Evolutionary conservation across 176 grass and related monocot species (phyloP).

Genomic region (Carex parvula): DNA sequence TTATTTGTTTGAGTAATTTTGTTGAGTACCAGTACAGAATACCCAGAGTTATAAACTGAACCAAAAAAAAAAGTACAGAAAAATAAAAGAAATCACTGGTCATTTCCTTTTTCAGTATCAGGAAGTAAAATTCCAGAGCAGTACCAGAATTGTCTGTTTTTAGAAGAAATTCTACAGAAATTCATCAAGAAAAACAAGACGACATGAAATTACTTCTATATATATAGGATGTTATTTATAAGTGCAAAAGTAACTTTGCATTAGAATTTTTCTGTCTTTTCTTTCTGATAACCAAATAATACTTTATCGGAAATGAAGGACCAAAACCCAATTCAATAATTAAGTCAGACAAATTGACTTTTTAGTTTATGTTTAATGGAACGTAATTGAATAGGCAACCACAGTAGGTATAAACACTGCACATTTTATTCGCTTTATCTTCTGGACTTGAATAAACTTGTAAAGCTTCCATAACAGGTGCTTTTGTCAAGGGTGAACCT

Average conservation of each 20-base stretch:
- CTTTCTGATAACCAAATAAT: background rate
- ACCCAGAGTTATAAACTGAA: background rate
- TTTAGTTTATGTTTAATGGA: background rate
- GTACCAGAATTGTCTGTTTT: background rate
- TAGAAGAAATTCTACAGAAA: background rate
- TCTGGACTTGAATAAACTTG: background rate
- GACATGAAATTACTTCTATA: background rate
- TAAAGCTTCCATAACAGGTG: slow-evolving; percentile 35
- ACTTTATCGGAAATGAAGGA: background rate
- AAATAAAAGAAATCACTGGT: background rate
- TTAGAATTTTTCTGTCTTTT: background rate
- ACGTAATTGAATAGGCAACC: background rate
- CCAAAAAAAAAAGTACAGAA: background rate
- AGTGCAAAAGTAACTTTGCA: background rate
- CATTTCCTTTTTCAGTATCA: background rate
- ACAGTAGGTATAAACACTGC: background rate
- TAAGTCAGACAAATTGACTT: background rate
- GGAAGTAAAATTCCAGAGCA: background rate
- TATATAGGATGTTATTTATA: background rate
- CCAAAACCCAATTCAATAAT: background rate
- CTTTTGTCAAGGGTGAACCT: slow-evolving; percentile 63
- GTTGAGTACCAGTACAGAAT: background rate
- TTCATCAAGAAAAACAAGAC: background rate
- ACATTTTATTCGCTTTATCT: background rate
- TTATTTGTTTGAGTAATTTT: background rate